A percentile compares a stretch with the other conserved stretches of the same genome.
Evolutionary conservation across 805 yeast species (phyloP).

Genomic region (Jamesozyma gamospora): DNA sequence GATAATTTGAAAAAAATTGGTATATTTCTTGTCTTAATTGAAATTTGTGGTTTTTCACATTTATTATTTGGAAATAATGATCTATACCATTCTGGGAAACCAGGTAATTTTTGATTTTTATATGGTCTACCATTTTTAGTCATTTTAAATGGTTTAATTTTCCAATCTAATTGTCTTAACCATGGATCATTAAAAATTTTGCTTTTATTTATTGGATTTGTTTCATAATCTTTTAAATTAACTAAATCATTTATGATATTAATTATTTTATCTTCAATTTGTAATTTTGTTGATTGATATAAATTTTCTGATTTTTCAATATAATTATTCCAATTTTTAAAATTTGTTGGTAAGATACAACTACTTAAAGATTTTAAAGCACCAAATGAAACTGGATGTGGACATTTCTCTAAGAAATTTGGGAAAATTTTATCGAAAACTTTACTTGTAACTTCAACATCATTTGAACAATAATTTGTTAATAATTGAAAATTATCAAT

Average conservation of each 20-base stretch:
- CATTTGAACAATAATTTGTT: slow-evolving; percentile 76
- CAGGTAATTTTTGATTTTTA: slow-evolving; percentile 73
- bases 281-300: slow-evolving; percentile 47
- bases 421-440: slow-evolving; percentile 67
- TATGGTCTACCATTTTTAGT: slow-evolving; percentile 61
- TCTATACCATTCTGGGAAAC: slow-evolving; percentile 90
- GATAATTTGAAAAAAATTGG: slow-evolving; percentile 66
- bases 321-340: slow-evolving; percentile 58
- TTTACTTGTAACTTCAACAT: slow-evolving; percentile 64
- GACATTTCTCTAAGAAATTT: slow-evolving; percentile 52
- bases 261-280: slow-evolving; percentile 49
- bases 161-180: slow-evolving; percentile 88
- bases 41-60: slow-evolving; percentile 41
- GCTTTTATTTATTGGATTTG: slow-evolving; percentile 19
- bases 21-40: slow-evolving; percentile 64
- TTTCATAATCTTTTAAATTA: slow-evolving; percentile 30
- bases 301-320: slow-evolving; percentile 55
- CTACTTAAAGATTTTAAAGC: slow-evolving; percentile 69
- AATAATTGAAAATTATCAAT: slow-evolving; percentile 47
- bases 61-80: slow-evolving; percentile 36
- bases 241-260: slow-evolving; percentile 53
- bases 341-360: slow-evolving; percentile 68
- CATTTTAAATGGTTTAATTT: slow-evolving; percentile 44
- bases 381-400: slow-evolving; percentile 92
- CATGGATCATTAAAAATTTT: slow-evolving; percentile 58